Percentiles rank a stretch among this genome's conserved stretches.
These are phyloP conservation scores for Saccharomycopsis phalli DNA, from an alignment of 1,139 yeast species.

Conservation along the genomic window DNA sequence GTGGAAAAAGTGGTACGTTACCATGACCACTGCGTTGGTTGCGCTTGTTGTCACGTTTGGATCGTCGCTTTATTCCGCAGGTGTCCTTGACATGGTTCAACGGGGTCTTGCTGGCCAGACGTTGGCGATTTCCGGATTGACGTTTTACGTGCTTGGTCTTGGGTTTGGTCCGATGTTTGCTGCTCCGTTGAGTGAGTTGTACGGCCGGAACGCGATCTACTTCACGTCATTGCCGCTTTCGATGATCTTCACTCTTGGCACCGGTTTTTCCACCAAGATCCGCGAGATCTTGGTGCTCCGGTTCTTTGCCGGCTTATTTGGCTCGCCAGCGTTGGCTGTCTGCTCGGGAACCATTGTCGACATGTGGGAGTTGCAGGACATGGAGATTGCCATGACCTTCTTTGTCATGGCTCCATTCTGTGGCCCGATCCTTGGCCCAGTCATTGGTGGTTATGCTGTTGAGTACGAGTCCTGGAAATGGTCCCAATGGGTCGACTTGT, in stretches of 20 bases:
- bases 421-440: conserved; percentile 80
- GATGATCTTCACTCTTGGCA: conserved; percentile 70
- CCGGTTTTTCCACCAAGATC: conserved; percentile 54
- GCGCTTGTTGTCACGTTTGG: conserved; percentile 67
- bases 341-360: conserved; percentile 86
- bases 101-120: conserved; percentile 46
- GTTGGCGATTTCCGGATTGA: conserved; percentile 55
- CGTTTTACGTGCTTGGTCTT: conserved; percentile 62
- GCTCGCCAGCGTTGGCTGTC: conserved; percentile 78
- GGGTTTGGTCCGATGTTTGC: conserved; percentile 66
- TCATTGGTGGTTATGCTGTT: conserved; percentile 72
- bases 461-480: conserved; percentile 66
- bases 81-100: conserved; percentile 43
- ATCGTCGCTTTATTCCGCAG: conserved; percentile 58
- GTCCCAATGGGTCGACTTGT: conserved; percentile 68
- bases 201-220: conserved; percentile 62
- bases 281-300: conserved; percentile 56
- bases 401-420: conserved; percentile 65
- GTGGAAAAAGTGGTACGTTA: conserved; percentile 54
- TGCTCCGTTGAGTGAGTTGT: conserved; percentile 72
- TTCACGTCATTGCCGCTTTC: conserved; percentile 52
- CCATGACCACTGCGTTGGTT: conserved; percentile 51
- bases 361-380: conserved; percentile 55
- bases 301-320: conserved; percentile 70
- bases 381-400: conserved; percentile 61